A percentile compares a stretch with the other conserved stretches of the same genome.
Evolutionary conservation across 1,139 yeast species (phyloP).

Genomic region (Saccharomyces hybrid): DNA sequence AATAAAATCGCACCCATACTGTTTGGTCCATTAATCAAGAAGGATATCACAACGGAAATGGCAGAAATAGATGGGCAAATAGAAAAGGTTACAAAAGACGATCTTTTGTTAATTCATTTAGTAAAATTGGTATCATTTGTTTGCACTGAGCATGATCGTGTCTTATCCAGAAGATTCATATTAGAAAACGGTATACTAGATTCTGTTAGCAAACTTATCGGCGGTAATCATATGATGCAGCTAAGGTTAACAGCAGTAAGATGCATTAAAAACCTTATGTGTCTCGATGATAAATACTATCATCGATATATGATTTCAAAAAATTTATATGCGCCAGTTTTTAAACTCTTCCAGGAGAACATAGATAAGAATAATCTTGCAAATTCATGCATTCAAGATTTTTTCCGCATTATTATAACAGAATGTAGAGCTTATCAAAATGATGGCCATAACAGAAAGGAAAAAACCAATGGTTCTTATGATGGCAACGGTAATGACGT

Average conservation of each 20-base stretch:
- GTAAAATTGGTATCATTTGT: conserved; percentile 67
- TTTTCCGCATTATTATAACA: conserved; percentile 48
- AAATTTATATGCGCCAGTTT: conserved; percentile 45
- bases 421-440: conserved; percentile 17
- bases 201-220: conserved; percentile 45
- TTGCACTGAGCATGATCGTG: conserved; percentile 51
- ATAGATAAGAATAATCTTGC: conserved; percentile 53
- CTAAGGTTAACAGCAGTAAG: conserved; percentile 60
- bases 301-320: conserved; percentile 50
- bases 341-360: conserved; percentile 45
- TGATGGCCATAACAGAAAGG: conserved; percentile 19
- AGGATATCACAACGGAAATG: conserved; percentile 12
- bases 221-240: conserved; percentile 38
- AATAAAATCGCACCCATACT: conserved; percentile 51
- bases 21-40: conserved; percentile 43
- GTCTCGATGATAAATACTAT: conserved; percentile 55
- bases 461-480: not conserved
- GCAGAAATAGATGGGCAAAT: not conserved
- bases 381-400: conserved; percentile 69
- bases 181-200: conserved; percentile 47
- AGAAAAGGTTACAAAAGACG: conserved; percentile 28
- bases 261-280: conserved; percentile 52
- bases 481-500: not conserved
- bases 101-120: conserved; percentile 50
- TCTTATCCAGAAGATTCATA: conserved; percentile 53